Evolutionary conservation across 2,329 filamentous ascomycete genomes (phyloP).

Genomic region (Apiospora pterosperma): DNA sequence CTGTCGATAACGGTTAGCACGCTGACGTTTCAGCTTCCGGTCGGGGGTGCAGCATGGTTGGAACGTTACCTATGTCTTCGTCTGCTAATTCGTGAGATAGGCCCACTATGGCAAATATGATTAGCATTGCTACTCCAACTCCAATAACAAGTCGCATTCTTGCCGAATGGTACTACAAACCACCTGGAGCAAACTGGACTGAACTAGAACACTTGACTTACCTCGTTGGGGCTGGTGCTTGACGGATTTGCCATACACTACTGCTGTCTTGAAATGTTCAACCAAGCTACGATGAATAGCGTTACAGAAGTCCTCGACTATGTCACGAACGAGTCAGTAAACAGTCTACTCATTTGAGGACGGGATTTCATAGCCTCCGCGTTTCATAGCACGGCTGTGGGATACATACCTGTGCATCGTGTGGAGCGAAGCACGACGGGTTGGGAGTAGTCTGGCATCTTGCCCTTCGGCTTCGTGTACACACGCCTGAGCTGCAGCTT

Average conservation of each 20-base stretch:
- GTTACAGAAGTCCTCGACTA: conserved; percentile 95
- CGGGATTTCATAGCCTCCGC: not conserved
- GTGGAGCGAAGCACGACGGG: conserved; percentile 84
- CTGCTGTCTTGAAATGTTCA: conserved; percentile 90
- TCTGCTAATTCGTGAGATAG: conserved; percentile 88
- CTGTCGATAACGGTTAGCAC: not conserved
- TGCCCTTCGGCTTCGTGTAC: conserved; percentile 98
- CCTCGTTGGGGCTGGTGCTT: conserved; percentile 93
- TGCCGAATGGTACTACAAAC: not conserved
- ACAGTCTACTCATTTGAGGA: too few species aligned
- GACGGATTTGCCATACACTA: conserved; percentile 96
- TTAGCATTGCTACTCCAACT: conserved; percentile 2
- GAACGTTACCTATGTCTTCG: conserved; percentile 84
- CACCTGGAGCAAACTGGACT: not conserved
- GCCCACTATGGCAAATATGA: conserved; percentile 53
- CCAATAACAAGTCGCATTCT: not conserved
- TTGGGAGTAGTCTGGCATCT: conserved; percentile 83
- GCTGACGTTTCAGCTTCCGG: not conserved
- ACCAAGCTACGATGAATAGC: conserved; percentile 94
- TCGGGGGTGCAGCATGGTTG: not conserved
- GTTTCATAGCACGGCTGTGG: not conserved
- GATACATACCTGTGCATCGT: conserved; percentile 58
- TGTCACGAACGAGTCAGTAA: not conserved
- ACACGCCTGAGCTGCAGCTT: conserved; percentile 87
- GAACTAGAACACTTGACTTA: not conserved